Evolutionary conservation across 78 protist genomes (phyloP).

Genomic region (Dictyostelium discoideum): DNA sequence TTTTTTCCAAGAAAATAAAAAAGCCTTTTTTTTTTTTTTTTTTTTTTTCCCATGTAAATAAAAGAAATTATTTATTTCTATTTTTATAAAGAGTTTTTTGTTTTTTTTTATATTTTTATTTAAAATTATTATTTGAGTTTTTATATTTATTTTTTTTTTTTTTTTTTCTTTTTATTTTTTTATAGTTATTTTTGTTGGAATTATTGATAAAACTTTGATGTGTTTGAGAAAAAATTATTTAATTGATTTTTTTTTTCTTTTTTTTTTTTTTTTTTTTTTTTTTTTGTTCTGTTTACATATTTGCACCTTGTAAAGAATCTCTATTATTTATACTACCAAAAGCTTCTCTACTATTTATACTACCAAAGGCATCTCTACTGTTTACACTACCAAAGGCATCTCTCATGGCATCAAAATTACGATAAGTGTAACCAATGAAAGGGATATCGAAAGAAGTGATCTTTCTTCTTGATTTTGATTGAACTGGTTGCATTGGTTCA

Average conservation of each 20-base stretch:
- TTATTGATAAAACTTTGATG: neutral
- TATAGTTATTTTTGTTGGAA: neutral
- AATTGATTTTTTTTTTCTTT: neutral
- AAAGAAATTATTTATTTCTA: too few relatives aligned
- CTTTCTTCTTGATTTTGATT: constrained; percentile 70
- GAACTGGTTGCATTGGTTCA: constrained; percentile 75
- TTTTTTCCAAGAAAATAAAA: too few relatives aligned
- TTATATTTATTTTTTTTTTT: neutral
- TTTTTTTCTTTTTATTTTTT: neutral
- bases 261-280: neutral
- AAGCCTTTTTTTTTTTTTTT: too few relatives aligned
- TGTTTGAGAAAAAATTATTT: neutral
- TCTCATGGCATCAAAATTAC: constrained; percentile 77
- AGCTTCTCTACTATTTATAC: constrained; percentile 15
- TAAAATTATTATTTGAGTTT: neutral
- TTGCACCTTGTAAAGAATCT: constrained; percentile 10
- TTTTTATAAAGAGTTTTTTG: neutral
- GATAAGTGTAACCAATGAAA: constrained; percentile 80
- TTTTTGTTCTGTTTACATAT: neutral
- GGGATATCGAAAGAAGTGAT: constrained; percentile 82
- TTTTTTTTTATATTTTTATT: neutral
- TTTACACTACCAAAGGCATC: constrained; percentile 43
- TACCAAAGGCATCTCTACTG: constrained; percentile 15
- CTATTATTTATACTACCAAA: constrained; percentile 31
- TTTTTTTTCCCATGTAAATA: neutral